Evolutionary conservation across 2,329 filamentous ascomycete species (phyloP).

Genomic region (Kalmusia sp.): DNA sequence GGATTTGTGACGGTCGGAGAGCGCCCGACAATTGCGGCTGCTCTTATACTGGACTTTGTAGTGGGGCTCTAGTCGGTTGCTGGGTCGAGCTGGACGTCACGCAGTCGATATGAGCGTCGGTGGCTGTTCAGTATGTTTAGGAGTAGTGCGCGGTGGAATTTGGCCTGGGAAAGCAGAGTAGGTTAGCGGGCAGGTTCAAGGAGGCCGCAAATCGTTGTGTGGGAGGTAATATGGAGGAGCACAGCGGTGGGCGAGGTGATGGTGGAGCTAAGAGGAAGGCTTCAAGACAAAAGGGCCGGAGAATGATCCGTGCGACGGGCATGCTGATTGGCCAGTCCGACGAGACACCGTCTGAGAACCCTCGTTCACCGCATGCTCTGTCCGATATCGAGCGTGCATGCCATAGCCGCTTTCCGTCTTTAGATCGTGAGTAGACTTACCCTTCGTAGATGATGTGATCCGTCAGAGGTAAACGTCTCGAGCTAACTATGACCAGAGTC

Average conservation of each 20-base stretch:
- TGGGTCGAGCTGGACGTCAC: slow-evolving; percentile 8
- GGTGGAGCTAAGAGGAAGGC: slow-evolving; percentile 31
- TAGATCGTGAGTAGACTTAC: neutral
- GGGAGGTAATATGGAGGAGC: slow-evolving; percentile 5
- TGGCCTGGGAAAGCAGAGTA: slow-evolving; percentile 1
- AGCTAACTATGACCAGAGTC: neutral
- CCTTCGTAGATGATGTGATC: neutral
- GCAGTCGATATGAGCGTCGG: slow-evolving; percentile 11
- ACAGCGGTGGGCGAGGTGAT: slow-evolving; percentile 26
- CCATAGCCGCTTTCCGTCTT: neutral
- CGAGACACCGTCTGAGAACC: slow-evolving; percentile 17
- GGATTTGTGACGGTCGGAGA: neutral
- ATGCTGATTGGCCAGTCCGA: slow-evolving; percentile 28
- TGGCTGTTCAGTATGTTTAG: slow-evolving; percentile 1
- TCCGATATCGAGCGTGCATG: neutral
- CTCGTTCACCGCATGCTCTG: neutral
- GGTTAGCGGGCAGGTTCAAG: slow-evolving; percentile 5
- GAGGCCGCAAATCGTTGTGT: slow-evolving; percentile 5
- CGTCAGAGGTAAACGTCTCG: neutral
- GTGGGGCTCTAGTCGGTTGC: slow-evolving; percentile 5
- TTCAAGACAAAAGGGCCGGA: neutral
- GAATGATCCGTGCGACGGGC: slow-evolving; percentile 4
- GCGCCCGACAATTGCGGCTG: slow-evolving; percentile 23
- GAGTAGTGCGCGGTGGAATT: slow-evolving; percentile 1
- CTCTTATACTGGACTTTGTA: slow-evolving; percentile 9